phyloP scores from a whole-genome alignment of 2,329 filamentous ascomycete species.

The Beauveria australis region DNA sequence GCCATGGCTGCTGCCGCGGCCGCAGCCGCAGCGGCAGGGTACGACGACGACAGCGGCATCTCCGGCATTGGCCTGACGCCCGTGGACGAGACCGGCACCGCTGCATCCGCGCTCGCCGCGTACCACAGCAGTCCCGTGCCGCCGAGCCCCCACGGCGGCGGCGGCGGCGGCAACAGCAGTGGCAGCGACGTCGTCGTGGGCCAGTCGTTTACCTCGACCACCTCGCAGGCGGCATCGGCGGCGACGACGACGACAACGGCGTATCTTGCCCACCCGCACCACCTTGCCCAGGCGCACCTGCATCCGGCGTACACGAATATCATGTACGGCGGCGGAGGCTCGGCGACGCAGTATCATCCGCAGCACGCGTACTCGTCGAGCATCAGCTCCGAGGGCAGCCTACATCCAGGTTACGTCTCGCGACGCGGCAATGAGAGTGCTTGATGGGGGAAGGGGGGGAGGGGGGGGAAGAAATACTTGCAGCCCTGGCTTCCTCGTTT shows the following conservation, averaged over 20 bases:
- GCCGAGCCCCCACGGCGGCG: not conserved
- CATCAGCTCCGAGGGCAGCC: conserved; percentile 39
- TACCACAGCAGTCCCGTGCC: conserved; percentile 1
- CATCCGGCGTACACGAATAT: not conserved
- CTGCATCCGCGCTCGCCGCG: not conserved
- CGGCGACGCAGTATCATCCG: conserved; percentile 27
- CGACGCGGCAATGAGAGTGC: conserved; percentile 18
- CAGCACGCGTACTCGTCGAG: conserved; percentile 44
- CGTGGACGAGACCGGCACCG: conserved; percentile 48
- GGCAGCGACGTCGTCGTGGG: not conserved
- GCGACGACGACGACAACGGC: not conserved
- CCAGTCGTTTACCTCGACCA: not conserved
- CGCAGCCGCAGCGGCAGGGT: conserved; percentile 29
- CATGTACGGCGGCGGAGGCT: not conserved
- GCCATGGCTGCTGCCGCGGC: conserved; percentile 5
- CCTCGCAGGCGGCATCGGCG: not conserved
- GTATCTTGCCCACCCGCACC: conserved; percentile 1
- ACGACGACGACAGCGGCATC: conserved; percentile 66
- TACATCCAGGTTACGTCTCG: conserved; percentile 23
- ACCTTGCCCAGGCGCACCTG: conserved; percentile 1
- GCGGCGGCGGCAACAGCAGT: not conserved
- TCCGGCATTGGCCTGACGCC: conserved; percentile 51
- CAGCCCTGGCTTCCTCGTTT: not conserved
- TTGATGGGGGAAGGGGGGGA: too few species aligned
- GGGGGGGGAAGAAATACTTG: too few species aligned